These are phyloP conservation scores for Oxalis stricta DNA, from an alignment of 441 rosid genomes.

Conservation along the genomic window DNA sequence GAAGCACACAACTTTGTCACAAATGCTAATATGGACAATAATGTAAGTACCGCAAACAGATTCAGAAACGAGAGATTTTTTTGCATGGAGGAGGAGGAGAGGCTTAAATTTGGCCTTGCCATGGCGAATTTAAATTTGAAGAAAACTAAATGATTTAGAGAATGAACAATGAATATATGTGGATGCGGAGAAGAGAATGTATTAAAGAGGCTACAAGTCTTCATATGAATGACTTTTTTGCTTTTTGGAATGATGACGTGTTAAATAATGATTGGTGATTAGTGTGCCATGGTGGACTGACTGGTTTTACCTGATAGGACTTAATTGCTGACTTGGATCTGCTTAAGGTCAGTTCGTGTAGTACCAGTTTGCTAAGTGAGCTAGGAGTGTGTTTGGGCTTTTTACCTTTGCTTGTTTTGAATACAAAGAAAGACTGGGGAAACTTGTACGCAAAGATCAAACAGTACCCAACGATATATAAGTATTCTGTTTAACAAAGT, in stretches of 20 bases:
- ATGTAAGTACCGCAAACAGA: conserved; percentile 1
- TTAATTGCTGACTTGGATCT: neutral
- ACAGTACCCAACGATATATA: too few species aligned
- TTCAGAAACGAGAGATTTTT: neutral
- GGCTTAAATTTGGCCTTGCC: conserved; percentile 10
- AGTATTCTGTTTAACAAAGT: too few species aligned
- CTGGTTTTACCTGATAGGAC: neutral
- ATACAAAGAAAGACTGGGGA: conserved; percentile 17
- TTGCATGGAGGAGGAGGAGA: neutral
- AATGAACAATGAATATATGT: neutral
- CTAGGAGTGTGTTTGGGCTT: neutral
- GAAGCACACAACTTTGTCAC: conserved; percentile 9
- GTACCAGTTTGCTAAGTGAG: too few species aligned
- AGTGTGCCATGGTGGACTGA: neutral
- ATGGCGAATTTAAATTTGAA: neutral
- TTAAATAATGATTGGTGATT: neutral
- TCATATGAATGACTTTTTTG: neutral
- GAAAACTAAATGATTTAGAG: neutral
- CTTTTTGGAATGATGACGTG: neutral
- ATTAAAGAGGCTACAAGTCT: neutral
- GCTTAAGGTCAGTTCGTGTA: neutral
- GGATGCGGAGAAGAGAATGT: neutral
- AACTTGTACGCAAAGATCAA: conserved; percentile 23
- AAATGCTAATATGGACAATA: conserved; percentile 12
- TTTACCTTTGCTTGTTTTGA: conserved; percentile 20